A percentile compares a stretch with the other conserved stretches of the same genome.
These are phyloP conservation scores for Candida incommunis DNA, from an alignment of 805 yeast genomes.

Conservation along the genomic window DNA sequence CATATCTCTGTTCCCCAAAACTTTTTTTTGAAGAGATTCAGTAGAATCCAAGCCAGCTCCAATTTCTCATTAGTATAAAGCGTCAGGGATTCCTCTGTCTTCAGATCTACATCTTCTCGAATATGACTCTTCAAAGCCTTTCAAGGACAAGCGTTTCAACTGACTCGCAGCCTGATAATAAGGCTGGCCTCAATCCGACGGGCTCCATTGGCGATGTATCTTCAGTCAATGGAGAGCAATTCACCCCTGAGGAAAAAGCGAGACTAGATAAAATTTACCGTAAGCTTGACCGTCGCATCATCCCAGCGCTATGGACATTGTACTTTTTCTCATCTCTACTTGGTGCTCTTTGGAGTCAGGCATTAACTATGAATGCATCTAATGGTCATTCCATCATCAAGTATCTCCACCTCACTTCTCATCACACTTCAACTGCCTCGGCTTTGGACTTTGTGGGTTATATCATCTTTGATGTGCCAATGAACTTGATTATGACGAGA, in stretches of 20 bases:
- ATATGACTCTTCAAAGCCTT: too few relatives aligned
- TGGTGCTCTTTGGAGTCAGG: slow-evolving; percentile 58
- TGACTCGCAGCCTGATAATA: background rate
- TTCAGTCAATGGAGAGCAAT: background rate
- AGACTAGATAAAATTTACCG: slow-evolving; percentile 27
- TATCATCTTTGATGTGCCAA: slow-evolving; percentile 75
- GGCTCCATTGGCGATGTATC: background rate
- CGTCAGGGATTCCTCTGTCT: too few relatives aligned
- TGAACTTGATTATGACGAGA: slow-evolving; percentile 74
- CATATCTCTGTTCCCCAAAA: too few relatives aligned
- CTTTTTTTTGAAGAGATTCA: too few relatives aligned
- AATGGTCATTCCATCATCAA: slow-evolving; percentile 47
- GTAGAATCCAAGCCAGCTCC: too few relatives aligned
- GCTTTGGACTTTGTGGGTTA: slow-evolving; percentile 75
- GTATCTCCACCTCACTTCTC: slow-evolving; percentile 35
- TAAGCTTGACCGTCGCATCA: slow-evolving; percentile 53
- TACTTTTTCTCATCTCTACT: slow-evolving; percentile 75
- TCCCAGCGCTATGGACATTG: slow-evolving; percentile 71
- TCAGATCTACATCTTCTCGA: too few relatives aligned
- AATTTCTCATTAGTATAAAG: too few relatives aligned
- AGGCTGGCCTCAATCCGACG: background rate
- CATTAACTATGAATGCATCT: slow-evolving; percentile 62
- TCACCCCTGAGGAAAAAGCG: background rate
- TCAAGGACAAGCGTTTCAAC: background rate
- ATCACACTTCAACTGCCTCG: slow-evolving; percentile 57